Conservation (phyloP, 495 filamentous ascomycete species). For the Apiosordaria backusii region DNA sequence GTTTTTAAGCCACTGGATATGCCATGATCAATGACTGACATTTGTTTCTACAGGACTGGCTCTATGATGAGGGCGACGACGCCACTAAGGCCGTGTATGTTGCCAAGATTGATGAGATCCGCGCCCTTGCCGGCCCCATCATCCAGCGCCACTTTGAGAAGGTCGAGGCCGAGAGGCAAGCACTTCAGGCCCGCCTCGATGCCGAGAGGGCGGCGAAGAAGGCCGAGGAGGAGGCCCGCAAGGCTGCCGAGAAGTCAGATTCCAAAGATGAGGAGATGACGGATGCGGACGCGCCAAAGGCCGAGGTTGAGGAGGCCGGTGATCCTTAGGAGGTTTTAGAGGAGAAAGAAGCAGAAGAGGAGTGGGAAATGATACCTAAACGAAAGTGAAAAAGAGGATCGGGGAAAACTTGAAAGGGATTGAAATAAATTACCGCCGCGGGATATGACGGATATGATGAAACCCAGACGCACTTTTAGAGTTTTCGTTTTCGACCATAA, state of each 20-base stretch:
- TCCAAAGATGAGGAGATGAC: constrained; percentile 56
- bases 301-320: constrained; percentile 39
- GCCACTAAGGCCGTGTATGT: constrained; percentile 90
- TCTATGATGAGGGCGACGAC: constrained; percentile 97
- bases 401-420: neutral
- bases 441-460: too few species aligned
- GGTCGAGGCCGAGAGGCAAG: constrained; percentile 81
- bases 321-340: constrained; percentile 19
- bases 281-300: constrained; percentile 47
- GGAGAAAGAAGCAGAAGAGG: neutral
- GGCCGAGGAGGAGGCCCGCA: constrained; percentile 59
- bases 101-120: constrained; percentile 93
- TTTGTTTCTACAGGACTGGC: constrained; percentile 72
- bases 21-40: constrained; percentile 3
- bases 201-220: constrained; percentile 80
- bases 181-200: constrained; percentile 68
- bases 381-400: neutral
- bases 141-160: constrained; percentile 94
- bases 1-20: constrained; percentile 26
- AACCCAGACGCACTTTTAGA: too few species aligned
- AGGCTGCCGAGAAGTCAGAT: constrained; percentile 39
- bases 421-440: too few species aligned
- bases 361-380: neutral
- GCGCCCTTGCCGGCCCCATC: constrained; percentile 83
- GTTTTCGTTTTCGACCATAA: too few species aligned